Evolutionary conservation across 345 rosid species (phyloP), one percentile per base, ranked within the genome.

Genomic region (Eucalyptus viminalis): DNA sequence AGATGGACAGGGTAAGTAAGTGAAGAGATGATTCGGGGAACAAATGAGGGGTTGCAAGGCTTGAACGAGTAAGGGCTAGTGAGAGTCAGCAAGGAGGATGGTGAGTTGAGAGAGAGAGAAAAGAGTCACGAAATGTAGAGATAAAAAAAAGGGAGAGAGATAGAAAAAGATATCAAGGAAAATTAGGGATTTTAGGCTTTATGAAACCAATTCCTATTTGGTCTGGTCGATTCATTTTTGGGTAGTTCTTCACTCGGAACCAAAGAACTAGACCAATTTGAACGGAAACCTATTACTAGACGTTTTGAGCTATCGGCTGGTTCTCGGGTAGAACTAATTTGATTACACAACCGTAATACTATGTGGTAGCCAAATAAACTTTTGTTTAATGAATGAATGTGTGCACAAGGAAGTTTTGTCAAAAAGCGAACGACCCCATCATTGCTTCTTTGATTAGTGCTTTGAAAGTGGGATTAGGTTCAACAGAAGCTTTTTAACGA

Each of bases 401-500:
- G 47, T 1, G 27, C 16, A 12, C 15, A 21, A 34, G 80, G 43
- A 69, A 69, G 80, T 16, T 49, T 45, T 86, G 54, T 11, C 22
- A 24, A n/a, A n/a, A 24, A 13, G 56, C 22, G 12, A 27, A 54
- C 80, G 10, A 87, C 43, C 13, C 29, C 43, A 86, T 89, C 65
- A 90, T 50, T 89, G 87, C 88, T 89, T 90, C 88, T 45, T 45
- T 88, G 15, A 67, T 17, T 24, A 47, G 83, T 37, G 25, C 34
- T 76, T 86, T 9, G n/a, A 53, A 81, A 53, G n/a, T 9, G 60
- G 29, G 50, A 85, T 89, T 87, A 81, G 90, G 90, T 89, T 60
- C 51, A 90, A 89, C 51, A 89, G 93, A 91, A 92, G 90, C 86
- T 89, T n/a, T n/a, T 89, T 89, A 91, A 91, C 92, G 45, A 92